Base-by-base conservation (phyloP, 2,329 filamentous ascomycete species). In the Helotiales sp. region DNA sequence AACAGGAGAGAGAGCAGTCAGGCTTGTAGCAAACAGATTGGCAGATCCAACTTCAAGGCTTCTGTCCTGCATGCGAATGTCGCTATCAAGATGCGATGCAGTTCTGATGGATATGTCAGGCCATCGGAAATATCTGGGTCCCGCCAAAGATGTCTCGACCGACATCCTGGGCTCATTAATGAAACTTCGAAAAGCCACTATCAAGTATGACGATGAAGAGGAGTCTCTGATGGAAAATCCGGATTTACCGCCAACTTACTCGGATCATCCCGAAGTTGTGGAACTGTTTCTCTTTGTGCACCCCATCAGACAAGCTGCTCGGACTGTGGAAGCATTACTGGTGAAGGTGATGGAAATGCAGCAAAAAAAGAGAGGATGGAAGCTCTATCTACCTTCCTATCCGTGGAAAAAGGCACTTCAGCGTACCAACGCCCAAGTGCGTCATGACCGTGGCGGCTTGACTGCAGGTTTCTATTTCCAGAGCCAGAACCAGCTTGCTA, bases 361-460 rank as follows among this genome's bases (percentile, higher is more conserved):
- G 52, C 76, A 81, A 70, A 75, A 71, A 28, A 78, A 80, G 3
- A 76, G 77, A 64, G 76, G 79, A 68, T 82, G 79, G 64, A 78
- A 77, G 4, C 70, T 87, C 11, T 80, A 86, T 64, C 74, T 83
- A 1, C 85, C 86, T 3, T 84, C 82, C 0, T 87, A 88, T 68
- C 84, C 85, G 0, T 79, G 84, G n/a, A 71, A 73, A 52, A 88
- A 88, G 72, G 80, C 84, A 4, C 64, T 87, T 1, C 82, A 86
- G 69, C 79, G 85, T 37, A 83, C 83, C 6, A 88, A 87, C 71
- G 80, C 82, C 2, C 85, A 87, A 69, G 85, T 88, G 4, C 80
- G 85, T 34, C 86, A 88, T 70, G 86, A 89, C 72, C 80, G 86
- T 67, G 86, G 86, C 20, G 85, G 86, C 26, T 80, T 86, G 22